These are phyloP conservation scores for Zasmidium citrigriseum DNA, from an alignment of 2,329 filamentous ascomycete genomes.

Conservation along the genomic window DNA sequence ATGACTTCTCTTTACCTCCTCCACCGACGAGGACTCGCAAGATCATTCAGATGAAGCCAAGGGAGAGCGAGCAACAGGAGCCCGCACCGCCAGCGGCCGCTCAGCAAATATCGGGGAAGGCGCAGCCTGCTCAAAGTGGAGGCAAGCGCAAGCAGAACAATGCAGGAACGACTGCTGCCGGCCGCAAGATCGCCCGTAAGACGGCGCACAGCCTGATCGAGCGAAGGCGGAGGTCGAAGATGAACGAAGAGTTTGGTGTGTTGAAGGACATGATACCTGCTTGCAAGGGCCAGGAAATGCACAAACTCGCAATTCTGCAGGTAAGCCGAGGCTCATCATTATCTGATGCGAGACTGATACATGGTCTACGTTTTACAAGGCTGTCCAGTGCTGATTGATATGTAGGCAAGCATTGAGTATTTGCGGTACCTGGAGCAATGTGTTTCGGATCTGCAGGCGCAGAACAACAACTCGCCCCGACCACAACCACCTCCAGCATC, in stretches of 20 bases:
- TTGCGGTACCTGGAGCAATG: conserved; percentile 92
- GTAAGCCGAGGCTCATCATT: conserved; percentile 52
- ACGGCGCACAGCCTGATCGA: conserved; percentile 97
- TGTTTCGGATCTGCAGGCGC: conserved; percentile 73
- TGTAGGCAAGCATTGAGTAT: conserved; percentile 91
- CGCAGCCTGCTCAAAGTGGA: conserved; percentile 31
- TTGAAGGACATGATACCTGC: conserved; percentile 95
- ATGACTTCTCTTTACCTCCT: conserved; percentile 79
- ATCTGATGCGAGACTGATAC: not conserved
- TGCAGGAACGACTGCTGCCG: conserved; percentile 75
- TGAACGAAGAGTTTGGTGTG: conserved; percentile 97
- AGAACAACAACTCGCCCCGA: conserved; percentile 38
- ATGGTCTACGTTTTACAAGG: no score
- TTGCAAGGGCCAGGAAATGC: conserved; percentile 92
- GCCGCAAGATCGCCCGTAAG: conserved; percentile 92
- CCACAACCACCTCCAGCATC: conserved; percentile 21
- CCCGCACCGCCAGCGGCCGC: conserved; percentile 8
- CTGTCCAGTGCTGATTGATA: not conserved
- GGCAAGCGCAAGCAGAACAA: conserved; percentile 73
- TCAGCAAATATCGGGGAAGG: conserved; percentile 20
- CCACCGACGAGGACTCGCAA: conserved; percentile 90
- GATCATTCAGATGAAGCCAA: conserved; percentile 97
- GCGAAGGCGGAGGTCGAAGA: conserved; percentile 84
- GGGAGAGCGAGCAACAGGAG: conserved; percentile 40
- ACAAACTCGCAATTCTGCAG: conserved; percentile 93